phyloP scores from a whole-genome alignment of 139 green algal species.

The Dunaliella primolecta region DNA sequence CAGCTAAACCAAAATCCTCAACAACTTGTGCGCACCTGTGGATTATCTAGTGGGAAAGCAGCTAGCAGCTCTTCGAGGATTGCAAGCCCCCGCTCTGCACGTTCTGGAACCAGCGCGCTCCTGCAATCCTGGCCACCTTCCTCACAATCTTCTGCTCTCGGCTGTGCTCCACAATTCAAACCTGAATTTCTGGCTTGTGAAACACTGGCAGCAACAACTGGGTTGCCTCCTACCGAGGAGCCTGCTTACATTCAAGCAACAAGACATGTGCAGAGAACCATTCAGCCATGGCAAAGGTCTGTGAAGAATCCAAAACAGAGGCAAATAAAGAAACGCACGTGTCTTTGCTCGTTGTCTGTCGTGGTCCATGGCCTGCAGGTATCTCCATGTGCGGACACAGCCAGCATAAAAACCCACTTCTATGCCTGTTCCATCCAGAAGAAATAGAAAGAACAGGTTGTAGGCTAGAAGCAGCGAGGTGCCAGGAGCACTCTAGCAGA shows the following conservation, averaged over 20 bases:
- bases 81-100: conserved; percentile 42
- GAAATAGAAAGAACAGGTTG: not conserved
- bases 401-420: conserved; percentile 76
- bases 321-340: too few species aligned
- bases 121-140: not conserved
- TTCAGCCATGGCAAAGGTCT: too few species aligned
- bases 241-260: too few species aligned
- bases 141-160: too few species aligned
- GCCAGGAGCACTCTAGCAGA: not conserved
- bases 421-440: conserved; percentile 34
- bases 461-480: not conserved
- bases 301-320: too few species aligned
- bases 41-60: conserved; percentile 50
- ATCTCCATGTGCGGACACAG: conserved; percentile 47
- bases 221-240: too few species aligned
- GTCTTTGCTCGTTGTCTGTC: not conserved
- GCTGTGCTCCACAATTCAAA: too few species aligned
- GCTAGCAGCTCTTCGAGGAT: conserved; percentile 49
- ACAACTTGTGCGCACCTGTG: conserved; percentile 31
- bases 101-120: conserved; percentile 17
- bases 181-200: too few species aligned
- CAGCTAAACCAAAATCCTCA: too few species aligned
- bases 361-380: conserved; percentile 16
- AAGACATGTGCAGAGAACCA: too few species aligned
- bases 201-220: too few species aligned